Conservation (phyloP, 2,329 filamentous ascomycete species). For the Stagonosporopsis chrysanthemi region DNA sequence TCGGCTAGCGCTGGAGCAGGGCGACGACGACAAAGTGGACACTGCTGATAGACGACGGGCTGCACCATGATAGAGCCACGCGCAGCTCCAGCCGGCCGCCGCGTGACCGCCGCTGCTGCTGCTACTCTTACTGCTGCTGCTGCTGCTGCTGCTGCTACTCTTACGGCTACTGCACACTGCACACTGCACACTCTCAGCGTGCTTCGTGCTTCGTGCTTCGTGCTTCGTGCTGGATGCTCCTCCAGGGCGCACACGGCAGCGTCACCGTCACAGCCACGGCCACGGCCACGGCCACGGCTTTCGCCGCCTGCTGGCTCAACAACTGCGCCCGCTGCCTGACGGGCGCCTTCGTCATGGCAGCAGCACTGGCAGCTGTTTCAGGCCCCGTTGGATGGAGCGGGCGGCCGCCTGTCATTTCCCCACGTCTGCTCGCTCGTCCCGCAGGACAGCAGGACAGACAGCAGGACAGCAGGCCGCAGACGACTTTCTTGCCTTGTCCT, state of each 20-base stretch:
- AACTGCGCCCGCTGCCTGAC: background rate
- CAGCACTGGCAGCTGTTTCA: constrained; percentile 14
- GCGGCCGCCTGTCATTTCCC: constrained; percentile 20
- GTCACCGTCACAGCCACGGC: background rate
- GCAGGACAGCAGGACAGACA: constrained; percentile 2
- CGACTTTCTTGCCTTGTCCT: background rate
- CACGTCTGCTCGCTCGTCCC: constrained; percentile 8
- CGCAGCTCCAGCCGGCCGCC: background rate
- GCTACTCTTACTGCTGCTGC: too few relatives aligned
- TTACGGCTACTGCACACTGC: too few relatives aligned
- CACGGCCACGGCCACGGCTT: constrained; percentile 7
- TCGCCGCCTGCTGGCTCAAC: constrained; percentile 10
- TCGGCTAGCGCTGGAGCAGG: constrained; percentile 22
- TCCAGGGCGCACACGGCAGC: background rate
- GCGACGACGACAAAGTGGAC: constrained; percentile 4
- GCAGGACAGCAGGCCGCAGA: background rate
- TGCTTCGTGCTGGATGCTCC: too few relatives aligned
- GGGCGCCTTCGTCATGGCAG: constrained; percentile 15
- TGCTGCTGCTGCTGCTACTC: too few relatives aligned
- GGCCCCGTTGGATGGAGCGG: constrained; percentile 8
- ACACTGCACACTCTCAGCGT: too few relatives aligned
- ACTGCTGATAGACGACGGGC: constrained; percentile 16
- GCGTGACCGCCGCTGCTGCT: too few relatives aligned
- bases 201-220: too few relatives aligned
- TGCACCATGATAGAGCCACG: constrained; percentile 16